A percentile compares a stretch with the other conserved stretches of the same genome.
Conservation (phyloP, 345 rosid genomes). For the Bruguiera gymnorhiza region DNA sequence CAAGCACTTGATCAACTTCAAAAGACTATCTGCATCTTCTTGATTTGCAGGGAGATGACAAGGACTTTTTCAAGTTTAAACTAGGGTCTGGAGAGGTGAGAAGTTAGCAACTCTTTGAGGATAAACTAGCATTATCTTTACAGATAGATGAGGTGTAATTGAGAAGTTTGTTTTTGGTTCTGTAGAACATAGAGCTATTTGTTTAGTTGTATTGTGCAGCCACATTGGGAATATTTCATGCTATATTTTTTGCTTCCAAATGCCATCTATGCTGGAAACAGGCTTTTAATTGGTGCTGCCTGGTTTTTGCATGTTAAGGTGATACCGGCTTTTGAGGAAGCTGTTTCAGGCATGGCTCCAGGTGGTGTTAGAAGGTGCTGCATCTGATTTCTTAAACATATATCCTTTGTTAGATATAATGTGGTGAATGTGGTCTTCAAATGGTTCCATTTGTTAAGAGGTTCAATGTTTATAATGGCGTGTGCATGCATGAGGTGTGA, state of each 20-base stretch:
- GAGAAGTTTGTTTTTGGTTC: neutral
- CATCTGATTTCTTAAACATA: slow-evolving; percentile 17
- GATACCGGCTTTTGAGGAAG: slow-evolving; percentile 95
- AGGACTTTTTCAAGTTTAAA: slow-evolving; percentile 77
- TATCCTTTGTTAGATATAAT: slow-evolving; percentile 2
- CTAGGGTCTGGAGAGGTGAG: slow-evolving; percentile 71
- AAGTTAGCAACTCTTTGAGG: slow-evolving; percentile 1
- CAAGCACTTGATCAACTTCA: neutral
- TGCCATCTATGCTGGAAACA: neutral
- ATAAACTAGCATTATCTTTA: neutral
- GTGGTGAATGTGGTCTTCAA: slow-evolving; percentile 5
- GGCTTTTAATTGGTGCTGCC: slow-evolving; percentile 8
- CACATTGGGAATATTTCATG: neutral
- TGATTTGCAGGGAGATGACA: slow-evolving; percentile 72
- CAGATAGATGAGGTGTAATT: slow-evolving; percentile 1
- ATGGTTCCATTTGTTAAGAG: neutral
- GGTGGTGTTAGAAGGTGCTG: slow-evolving; percentile 88
- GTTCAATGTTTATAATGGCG: slow-evolving; percentile 3
- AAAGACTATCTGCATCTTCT: slow-evolving; percentile 9
- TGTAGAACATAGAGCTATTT: neutral
- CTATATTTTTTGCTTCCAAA: neutral
- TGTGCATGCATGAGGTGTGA: slow-evolving; percentile 1
- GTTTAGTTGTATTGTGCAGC: slow-evolving; percentile 1
- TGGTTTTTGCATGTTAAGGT: slow-evolving; percentile 50
- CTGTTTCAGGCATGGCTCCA: slow-evolving; percentile 79